phyloP scores from a whole-genome alignment of 1,284 basidiomycete species.

The Irpex sp. region DNA sequence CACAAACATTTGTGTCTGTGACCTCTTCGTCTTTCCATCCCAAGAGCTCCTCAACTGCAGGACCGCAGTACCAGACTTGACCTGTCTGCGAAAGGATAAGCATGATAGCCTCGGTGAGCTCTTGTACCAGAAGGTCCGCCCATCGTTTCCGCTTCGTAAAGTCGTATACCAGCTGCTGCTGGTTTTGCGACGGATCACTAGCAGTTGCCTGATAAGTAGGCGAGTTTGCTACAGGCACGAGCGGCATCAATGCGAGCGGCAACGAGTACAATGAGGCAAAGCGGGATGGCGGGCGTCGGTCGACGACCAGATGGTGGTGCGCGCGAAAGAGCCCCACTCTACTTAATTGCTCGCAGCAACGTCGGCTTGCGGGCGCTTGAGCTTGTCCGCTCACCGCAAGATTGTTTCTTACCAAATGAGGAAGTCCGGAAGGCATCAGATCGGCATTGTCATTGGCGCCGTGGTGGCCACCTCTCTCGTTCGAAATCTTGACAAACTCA shows the following conservation, averaged over 20 bases:
- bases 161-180: slow-evolving; percentile 50
- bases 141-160: slow-evolving; percentile 85
- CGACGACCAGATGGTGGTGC: background rate
- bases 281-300: background rate
- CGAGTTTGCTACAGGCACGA: background rate
- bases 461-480: too few species aligned
- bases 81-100: slow-evolving; percentile 62
- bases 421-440: background rate
- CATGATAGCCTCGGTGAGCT: slow-evolving; percentile 70
- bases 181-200: background rate
- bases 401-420: background rate
- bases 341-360: background rate
- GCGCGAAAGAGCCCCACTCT: background rate
- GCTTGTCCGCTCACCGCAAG: background rate
- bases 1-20: slow-evolving; percentile 59
- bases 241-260: background rate
- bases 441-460: background rate
- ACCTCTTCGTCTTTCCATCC: slow-evolving; percentile 76
- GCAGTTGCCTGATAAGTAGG: background rate
- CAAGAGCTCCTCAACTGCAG: slow-evolving; percentile 65
- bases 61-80: slow-evolving; percentile 68
- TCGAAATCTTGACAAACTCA: too few species aligned
- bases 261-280: background rate
- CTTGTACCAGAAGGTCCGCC: slow-evolving; percentile 77
- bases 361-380: background rate